A percentile compares a stretch with the other conserved stretches of the same genome.
phyloP scores from a whole-genome alignment of 2,329 filamentous ascomycete species.

The Apiospora phragmitis region DNA sequence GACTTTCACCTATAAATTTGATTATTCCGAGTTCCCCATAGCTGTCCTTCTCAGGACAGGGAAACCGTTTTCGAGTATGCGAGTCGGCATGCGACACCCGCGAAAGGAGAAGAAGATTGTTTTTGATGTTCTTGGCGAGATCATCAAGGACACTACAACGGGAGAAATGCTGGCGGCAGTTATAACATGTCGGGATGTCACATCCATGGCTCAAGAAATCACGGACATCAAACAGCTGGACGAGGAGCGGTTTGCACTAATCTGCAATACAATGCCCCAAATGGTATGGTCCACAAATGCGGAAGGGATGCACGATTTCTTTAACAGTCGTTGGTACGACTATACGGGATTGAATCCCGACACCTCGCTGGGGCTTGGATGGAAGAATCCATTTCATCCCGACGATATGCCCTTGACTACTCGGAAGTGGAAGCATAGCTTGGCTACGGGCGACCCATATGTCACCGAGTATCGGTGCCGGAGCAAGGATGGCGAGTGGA shows the following conservation, averaged over 20 bases:
- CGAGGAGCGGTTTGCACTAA: conserved; percentile 72
- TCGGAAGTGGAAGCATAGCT: conserved; percentile 60
- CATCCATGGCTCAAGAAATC: conserved; percentile 68
- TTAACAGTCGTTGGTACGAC: conserved; percentile 76
- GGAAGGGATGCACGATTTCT: conserved; percentile 70
- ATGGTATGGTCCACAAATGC: conserved; percentile 73
- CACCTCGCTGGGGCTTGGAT: conserved; percentile 62
- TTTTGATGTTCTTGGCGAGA: conserved; percentile 68
- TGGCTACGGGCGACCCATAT: conserved; percentile 69
- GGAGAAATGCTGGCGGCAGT: conserved; percentile 75
- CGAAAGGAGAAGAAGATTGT: conserved; percentile 53
- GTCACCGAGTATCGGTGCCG: conserved; percentile 70
- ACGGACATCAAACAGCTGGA: conserved; percentile 69
- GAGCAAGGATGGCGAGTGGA: conserved; percentile 67
- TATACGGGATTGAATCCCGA: conserved; percentile 70
- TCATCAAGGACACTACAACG: conserved; percentile 64
- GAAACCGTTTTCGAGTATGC: conserved; percentile 56
- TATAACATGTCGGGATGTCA: conserved; percentile 72
- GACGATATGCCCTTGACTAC: conserved; percentile 64
- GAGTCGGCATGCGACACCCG: conserved; percentile 64
- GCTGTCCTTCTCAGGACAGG: conserved; percentile 62
- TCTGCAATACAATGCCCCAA: conserved; percentile 73
- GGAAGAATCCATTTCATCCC: conserved; percentile 66
- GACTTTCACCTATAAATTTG: conserved; percentile 62
- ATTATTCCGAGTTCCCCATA: conserved; percentile 65